phyloP scores from a whole-genome alignment of 768 basidiomycete genomes.

The Collybia mongolica region DNA sequence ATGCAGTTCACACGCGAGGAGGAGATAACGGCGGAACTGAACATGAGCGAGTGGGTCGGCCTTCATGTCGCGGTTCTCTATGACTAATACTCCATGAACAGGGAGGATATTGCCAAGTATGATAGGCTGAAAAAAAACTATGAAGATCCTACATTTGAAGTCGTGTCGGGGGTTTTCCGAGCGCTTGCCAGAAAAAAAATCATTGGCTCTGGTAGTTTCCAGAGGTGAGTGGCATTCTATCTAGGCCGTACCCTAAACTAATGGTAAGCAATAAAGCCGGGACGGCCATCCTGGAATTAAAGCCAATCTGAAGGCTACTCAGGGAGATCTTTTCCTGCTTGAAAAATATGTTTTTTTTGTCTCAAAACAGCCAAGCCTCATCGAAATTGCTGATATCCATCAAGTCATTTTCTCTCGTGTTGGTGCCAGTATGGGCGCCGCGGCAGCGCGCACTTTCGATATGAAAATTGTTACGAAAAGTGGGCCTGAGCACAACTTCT shows the following conservation, averaged over 20 bases:
- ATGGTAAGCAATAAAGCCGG: conserved; percentile 46
- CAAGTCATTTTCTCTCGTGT: conserved; percentile 93
- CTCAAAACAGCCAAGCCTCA: conserved; percentile 89
- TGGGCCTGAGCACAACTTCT: conserved; percentile 86
- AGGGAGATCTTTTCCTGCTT: conserved; percentile 96
- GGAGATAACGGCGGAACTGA: conserved; percentile 93
- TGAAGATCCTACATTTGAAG: conserved; percentile 93
- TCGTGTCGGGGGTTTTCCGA: conserved; percentile 92
- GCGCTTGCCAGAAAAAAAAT: conserved; percentile 91
- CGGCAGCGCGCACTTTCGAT: conserved; percentile 91
- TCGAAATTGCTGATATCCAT: conserved; percentile 88
- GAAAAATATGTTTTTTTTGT: conserved; percentile 99
- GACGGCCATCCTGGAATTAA: conserved; percentile 95
- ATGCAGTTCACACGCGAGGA: conserved; percentile 98
- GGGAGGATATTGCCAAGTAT: conserved; percentile 75
- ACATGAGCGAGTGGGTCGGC: conserved; percentile 79
- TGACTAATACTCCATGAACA: conserved; percentile 22
- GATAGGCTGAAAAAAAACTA: conserved; percentile 91
- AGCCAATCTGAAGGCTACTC: conserved; percentile 94
- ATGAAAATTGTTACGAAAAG: conserved; percentile 84
- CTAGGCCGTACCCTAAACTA: neutral
- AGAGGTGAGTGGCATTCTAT: conserved; percentile 51
- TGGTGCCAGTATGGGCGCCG: conserved; percentile 77
- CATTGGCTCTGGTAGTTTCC: conserved; percentile 81
- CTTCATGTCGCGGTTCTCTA: neutral